These are phyloP conservation scores for Phaeosphaeria sp. DNA, from an alignment of 2,329 filamentous ascomycete species.

Conservation along the genomic window DNA sequence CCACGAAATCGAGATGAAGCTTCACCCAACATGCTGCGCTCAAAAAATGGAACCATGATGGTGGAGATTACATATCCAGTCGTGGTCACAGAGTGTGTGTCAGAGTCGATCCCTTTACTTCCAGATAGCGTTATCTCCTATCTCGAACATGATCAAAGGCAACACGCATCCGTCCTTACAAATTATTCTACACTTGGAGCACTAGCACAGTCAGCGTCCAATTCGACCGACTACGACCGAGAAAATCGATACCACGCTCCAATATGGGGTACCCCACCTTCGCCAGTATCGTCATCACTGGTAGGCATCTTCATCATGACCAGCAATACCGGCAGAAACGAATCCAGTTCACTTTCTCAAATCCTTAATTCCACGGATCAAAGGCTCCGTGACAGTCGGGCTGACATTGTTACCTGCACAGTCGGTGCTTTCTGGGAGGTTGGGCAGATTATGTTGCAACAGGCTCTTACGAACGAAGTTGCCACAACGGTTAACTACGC, in stretches of 20 bases:
- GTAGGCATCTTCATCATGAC: no score
- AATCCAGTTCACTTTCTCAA: not conserved
- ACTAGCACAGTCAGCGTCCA: not conserved
- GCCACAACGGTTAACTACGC: not conserved
- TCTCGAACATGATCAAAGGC: not conserved
- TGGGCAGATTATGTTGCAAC: not conserved
- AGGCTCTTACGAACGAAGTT: not conserved
- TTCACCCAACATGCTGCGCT: not conserved
- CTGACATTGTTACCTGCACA: not conserved
- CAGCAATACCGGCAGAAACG: not conserved
- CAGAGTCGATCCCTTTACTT: not conserved
- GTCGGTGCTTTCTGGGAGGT: not conserved
- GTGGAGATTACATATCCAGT: slow-evolving; percentile 5
- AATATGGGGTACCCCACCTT: not conserved
- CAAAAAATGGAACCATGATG: not conserved
- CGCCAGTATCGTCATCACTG: not conserved
- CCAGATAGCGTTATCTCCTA: not conserved
- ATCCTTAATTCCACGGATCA: not conserved
- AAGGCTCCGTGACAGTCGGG: no score
- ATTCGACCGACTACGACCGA: not conserved
- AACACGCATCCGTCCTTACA: not conserved
- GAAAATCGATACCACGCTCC: not conserved
- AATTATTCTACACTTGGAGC: not conserved
- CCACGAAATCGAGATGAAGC: no score
- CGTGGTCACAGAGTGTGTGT: slow-evolving; percentile 1